These are phyloP conservation scores for Backusella macrospora DNA, from an alignment of 192 early-diverging fungal species.

Conservation along the genomic window DNA sequence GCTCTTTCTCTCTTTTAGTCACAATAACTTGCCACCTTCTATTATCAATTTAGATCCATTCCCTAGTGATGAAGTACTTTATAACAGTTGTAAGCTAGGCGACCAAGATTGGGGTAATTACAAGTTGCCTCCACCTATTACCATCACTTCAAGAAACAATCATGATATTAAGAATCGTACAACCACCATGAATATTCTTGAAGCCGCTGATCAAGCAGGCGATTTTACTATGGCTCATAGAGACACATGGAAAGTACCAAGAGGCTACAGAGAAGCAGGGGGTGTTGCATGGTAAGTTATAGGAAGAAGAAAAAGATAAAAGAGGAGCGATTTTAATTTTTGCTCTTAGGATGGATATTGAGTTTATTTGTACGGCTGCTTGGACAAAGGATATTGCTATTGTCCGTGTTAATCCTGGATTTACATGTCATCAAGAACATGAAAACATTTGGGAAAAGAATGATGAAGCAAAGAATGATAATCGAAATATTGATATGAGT, in stretches of 20 bases:
- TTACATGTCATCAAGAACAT: slow-evolving; percentile 38
- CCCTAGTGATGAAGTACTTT: background rate
- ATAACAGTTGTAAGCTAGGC: background rate
- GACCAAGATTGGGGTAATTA: background rate
- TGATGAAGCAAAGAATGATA: slow-evolving; percentile 15
- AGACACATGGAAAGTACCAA: slow-evolving; percentile 29
- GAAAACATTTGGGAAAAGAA: slow-evolving; percentile 2
- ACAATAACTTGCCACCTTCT: slow-evolving; percentile 36
- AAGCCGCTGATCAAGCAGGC: slow-evolving; percentile 35
- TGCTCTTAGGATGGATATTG: slow-evolving; percentile 27
- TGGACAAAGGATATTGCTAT: slow-evolving; percentile 28
- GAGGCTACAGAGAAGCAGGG: slow-evolving; percentile 33
- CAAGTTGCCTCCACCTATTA: background rate
- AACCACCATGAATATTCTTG: slow-evolving; percentile 28
- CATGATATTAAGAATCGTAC: slow-evolving; percentile 21
- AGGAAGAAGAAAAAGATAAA: too few species aligned
- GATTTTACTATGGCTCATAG: slow-evolving; percentile 40
- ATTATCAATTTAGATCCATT: slow-evolving; percentile 28
- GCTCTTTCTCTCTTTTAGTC: slow-evolving; percentile 12
- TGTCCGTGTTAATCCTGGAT: slow-evolving; percentile 9
- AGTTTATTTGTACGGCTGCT: slow-evolving; percentile 33
- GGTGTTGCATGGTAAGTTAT: slow-evolving; percentile 22
- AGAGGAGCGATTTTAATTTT: too few species aligned
- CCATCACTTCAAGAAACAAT: background rate
- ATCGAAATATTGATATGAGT: slow-evolving; percentile 22